Conservation (phyloP, 2,329 filamentous ascomycete genomes). For the Zymoseptoria crescenta region DNA sequence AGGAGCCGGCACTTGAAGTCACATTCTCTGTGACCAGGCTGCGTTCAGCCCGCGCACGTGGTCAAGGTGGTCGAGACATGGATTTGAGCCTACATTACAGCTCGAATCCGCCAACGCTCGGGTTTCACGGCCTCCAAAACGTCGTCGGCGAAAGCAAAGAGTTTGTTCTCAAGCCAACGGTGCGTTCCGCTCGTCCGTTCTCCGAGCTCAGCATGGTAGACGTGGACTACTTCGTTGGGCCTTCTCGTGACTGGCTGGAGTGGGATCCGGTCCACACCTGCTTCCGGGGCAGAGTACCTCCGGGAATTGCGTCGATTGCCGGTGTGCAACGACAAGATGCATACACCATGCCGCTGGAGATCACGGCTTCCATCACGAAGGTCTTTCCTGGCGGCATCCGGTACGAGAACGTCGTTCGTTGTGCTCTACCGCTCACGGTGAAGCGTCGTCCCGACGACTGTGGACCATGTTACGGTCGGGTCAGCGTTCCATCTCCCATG, state of each 20-base stretch:
- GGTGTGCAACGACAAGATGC: slow-evolving; percentile 16
- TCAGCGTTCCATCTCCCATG: slow-evolving; percentile 6
- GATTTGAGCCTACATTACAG: slow-evolving; percentile 14
- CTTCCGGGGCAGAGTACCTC: slow-evolving; percentile 16
- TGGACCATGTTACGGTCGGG: neutral
- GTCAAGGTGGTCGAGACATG: slow-evolving; percentile 1
- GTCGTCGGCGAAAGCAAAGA: slow-evolving; percentile 13
- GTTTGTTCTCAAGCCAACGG: slow-evolving; percentile 12
- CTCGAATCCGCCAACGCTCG: slow-evolving; percentile 15
- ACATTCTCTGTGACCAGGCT: slow-evolving; percentile 11
- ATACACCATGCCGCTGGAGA: slow-evolving; percentile 20
- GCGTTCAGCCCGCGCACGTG: neutral
- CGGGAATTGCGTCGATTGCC: slow-evolving; percentile 7
- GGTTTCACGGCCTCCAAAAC: slow-evolving; percentile 17
- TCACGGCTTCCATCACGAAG: slow-evolving; percentile 13
- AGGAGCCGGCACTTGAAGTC: slow-evolving; percentile 13
- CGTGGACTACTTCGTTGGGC: slow-evolving; percentile 14
- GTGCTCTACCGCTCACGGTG: slow-evolving; percentile 19
- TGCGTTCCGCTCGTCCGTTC: slow-evolving; percentile 3
- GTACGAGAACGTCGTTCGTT: slow-evolving; percentile 18
- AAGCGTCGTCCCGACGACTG: slow-evolving; percentile 18
- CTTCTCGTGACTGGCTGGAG: slow-evolving; percentile 11
- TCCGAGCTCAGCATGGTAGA: slow-evolving; percentile 4
- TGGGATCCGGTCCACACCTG: slow-evolving; percentile 11
- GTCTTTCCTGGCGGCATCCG: slow-evolving; percentile 13